Evolutionary conservation across 805 yeast genomes (phyloP).

Genomic region (Yarrowia keelungensis): DNA sequence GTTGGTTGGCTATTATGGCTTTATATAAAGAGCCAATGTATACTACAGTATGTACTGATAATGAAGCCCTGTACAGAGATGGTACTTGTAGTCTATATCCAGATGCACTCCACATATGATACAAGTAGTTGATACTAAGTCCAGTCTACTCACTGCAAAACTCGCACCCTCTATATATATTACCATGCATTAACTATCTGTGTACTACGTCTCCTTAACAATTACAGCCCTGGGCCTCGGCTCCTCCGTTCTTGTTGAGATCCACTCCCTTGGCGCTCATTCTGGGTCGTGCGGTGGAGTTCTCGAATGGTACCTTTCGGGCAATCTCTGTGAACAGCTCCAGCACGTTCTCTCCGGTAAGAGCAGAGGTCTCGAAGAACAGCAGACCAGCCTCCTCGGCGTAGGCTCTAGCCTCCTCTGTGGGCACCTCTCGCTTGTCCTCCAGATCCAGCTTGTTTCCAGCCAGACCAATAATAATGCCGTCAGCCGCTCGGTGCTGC

Average conservation of each 20-base stretch:
- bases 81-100: no score
- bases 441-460: constrained; percentile 85
- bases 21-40: not conserved
- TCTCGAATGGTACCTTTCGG: constrained; percentile 56
- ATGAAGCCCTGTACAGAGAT: no score
- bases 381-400: constrained; percentile 61
- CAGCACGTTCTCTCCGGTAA: constrained; percentile 67
- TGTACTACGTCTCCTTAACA: constrained; percentile 27
- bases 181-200: constrained; percentile 31
- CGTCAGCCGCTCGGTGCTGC: constrained; percentile 77
- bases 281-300: constrained; percentile 44
- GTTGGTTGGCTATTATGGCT: constrained; percentile 21
- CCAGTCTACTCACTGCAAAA: no score
- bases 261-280: constrained; percentile 50
- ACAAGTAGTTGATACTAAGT: no score
- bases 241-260: constrained; percentile 43
- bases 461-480: constrained; percentile 80
- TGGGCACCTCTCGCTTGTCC: constrained; percentile 56
- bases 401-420: constrained; percentile 56
- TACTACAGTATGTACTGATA: no score
- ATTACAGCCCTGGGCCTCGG: constrained; percentile 29
- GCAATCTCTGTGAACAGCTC: constrained; percentile 58
- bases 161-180: not conserved
- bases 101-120: no score
- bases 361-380: constrained; percentile 71